Evolutionary conservation across 202 grass and related monocot species (phyloP).

Genomic region (Alloteropsis angusta): DNA sequence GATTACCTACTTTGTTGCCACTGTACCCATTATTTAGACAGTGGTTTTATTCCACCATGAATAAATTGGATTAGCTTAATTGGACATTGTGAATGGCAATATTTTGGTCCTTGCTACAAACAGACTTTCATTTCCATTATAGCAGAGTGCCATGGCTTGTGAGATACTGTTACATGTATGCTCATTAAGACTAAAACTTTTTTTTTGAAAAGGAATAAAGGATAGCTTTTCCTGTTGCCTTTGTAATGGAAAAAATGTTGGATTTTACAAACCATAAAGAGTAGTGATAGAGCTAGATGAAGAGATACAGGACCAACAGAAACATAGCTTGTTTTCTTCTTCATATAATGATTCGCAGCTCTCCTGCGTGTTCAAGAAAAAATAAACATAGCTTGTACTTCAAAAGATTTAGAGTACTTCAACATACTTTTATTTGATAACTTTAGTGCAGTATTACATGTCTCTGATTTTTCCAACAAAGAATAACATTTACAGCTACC

Average conservation of each 20-base stretch:
- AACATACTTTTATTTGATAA: background rate
- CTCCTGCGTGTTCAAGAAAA: background rate
- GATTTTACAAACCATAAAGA: background rate
- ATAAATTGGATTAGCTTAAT: background rate
- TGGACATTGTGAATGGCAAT: background rate
- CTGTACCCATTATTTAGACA: background rate
- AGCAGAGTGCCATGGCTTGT: background rate
- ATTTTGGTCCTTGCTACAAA: slow-evolving; percentile 3
- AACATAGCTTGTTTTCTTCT: background rate
- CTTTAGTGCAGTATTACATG: background rate
- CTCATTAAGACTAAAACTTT: background rate
- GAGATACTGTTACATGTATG: background rate
- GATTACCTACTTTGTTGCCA: background rate
- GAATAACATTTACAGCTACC: slow-evolving; percentile 1
- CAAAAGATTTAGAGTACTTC: background rate
- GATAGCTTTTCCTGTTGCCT: background rate
- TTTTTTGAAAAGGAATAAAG: background rate
- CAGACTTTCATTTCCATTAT: background rate
- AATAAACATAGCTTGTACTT: background rate
- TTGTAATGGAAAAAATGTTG: background rate
- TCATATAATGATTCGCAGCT: too few relatives aligned
- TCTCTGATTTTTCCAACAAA: background rate
- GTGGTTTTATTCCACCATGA: background rate
- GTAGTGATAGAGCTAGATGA: background rate
- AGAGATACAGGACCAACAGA: background rate